Evolutionary conservation across 176 grass and related monocot genomes (phyloP), one percentile per base, ranked within the genome.

Genomic region (Avena eriantha): DNA sequence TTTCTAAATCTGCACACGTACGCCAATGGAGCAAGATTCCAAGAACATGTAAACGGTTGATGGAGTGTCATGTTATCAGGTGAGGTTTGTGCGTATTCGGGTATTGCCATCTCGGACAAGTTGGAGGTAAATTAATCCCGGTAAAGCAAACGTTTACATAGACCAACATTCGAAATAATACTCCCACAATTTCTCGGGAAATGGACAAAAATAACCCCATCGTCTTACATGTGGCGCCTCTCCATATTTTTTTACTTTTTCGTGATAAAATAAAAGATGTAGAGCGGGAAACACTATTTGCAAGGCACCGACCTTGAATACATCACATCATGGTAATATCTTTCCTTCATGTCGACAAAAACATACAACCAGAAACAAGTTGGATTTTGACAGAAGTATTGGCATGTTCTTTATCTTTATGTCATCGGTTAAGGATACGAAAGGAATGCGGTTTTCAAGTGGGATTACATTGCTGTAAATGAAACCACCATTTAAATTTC

Each of bases 1-100:
- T 61, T 78, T 50, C 41, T 64, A 48, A 83, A 78, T 70, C 24
- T 48, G 86, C 16, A 8, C 79, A 69, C 34, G 36, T 4, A 82
- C 12, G 4, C 68, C 46, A 29, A 29, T 1, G 18, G 0, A 21
- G 23, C 21, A 84, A 55, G 82, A 14, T 73, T 84, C 76, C 49
- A 73, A 51, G 5, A 26, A 19, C 18, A 48, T 8, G 58, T 29
- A 56, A 56, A 2, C 54, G 0, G 33, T 18, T 33, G 55, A 8
- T 81, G 77, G 58, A 39, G 34, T 53, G 48, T 50, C 35, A 22
- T 21, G 58, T 48, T 34, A 71, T 39, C 75, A 43, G 14, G 26
- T 39, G 67, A 69, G 33, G 16, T 56, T 56, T 4, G 67, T 21
- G 10, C 17, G 4, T 1, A 41, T 11, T 69, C 65, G 29, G 34